Evolutionary conservation across 2,329 filamentous ascomycete species (phyloP).

Genomic region (Xylariales sp.): DNA sequence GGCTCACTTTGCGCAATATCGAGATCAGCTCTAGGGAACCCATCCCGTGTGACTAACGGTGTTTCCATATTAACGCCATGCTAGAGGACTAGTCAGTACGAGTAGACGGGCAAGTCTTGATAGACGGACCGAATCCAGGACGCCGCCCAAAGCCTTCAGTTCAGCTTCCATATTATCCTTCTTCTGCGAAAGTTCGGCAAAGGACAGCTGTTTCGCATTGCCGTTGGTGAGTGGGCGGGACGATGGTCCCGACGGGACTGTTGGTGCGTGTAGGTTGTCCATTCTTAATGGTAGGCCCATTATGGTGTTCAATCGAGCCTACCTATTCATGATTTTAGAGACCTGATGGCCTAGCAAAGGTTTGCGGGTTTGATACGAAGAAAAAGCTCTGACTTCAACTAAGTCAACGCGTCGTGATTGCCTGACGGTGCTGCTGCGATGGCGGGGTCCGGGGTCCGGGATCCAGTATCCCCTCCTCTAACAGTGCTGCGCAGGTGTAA

Average conservation of each 20-base stretch:
- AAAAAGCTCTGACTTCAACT: slow-evolving; percentile 1
- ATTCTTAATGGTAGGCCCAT: slow-evolving; percentile 58
- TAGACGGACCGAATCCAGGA: slow-evolving; percentile 83
- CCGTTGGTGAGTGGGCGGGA: slow-evolving; percentile 71
- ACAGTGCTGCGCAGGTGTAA: no score
- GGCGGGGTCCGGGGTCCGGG: slow-evolving; percentile 28
- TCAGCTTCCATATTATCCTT: slow-evolving; percentile 89
- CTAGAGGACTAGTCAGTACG: slow-evolving; percentile 58
- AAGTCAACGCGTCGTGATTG: slow-evolving; percentile 31
- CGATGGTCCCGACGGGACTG: slow-evolving; percentile 78
- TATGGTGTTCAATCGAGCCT: slow-evolving; percentile 22
- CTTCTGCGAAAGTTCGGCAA: slow-evolving; percentile 83
- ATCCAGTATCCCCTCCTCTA: no score
- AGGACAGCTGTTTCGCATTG: slow-evolving; percentile 71
- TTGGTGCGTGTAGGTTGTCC: slow-evolving; percentile 69
- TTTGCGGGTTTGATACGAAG: background rate
- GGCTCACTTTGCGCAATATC: slow-evolving; percentile 90
- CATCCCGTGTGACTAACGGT: slow-evolving; percentile 85
- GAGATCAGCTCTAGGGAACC: slow-evolving; percentile 91
- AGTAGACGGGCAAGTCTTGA: slow-evolving; percentile 20
- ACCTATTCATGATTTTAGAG: slow-evolving; percentile 15
- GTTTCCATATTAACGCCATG: slow-evolving; percentile 96
- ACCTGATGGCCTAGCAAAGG: background rate
- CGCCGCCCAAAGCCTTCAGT: slow-evolving; percentile 82
- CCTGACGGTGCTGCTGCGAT: slow-evolving; percentile 17